Conservation (phyloP, 2,329 filamentous ascomycete species). For the Capronia epimyces region DNA sequence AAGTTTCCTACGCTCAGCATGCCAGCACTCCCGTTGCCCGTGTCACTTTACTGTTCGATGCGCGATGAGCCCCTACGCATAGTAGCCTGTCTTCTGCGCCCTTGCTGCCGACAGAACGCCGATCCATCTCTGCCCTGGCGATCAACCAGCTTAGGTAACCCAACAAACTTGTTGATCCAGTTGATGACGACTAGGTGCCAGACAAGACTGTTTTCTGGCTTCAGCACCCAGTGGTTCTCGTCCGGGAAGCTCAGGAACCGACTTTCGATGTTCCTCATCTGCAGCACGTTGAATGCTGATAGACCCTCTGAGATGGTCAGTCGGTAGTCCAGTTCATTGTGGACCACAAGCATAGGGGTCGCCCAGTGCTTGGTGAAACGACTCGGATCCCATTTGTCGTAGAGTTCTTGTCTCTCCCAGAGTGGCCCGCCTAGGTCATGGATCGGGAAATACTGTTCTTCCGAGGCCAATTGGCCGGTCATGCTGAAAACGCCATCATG, state of each 20-base stretch:
- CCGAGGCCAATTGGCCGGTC: conserved; percentile 41
- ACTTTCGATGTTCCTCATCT: conserved; percentile 68
- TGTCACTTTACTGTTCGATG: conserved; percentile 15
- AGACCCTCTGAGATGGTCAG: conserved; percentile 79
- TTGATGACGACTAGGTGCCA: conserved; percentile 84
- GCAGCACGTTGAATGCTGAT: conserved; percentile 78
- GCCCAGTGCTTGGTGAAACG: conserved; percentile 62
- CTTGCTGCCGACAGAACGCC: conserved; percentile 19
- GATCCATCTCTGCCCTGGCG: conserved; percentile 30
- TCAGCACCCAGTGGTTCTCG: conserved; percentile 77
- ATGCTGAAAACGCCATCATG: conserved; percentile 44
- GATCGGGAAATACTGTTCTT: conserved; percentile 53
- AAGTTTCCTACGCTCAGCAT: background rate
- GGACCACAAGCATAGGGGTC: conserved; percentile 84
- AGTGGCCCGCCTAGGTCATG: conserved; percentile 49
- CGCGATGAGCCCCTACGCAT: conserved; percentile 5
- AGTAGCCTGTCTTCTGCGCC: conserved; percentile 2
- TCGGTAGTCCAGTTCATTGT: conserved; percentile 85
- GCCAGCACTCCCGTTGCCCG: too few relatives aligned
- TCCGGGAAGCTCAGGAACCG: conserved; percentile 76
- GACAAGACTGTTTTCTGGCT: conserved; percentile 81
- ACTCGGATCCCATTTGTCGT: conserved; percentile 55
- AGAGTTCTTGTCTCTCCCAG: conserved; percentile 48
- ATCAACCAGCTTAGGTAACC: conserved; percentile 43
- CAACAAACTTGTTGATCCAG: conserved; percentile 62